Conservation (phyloP, 768 basidiomycete genomes). For the Suillus bovinus region DNA sequence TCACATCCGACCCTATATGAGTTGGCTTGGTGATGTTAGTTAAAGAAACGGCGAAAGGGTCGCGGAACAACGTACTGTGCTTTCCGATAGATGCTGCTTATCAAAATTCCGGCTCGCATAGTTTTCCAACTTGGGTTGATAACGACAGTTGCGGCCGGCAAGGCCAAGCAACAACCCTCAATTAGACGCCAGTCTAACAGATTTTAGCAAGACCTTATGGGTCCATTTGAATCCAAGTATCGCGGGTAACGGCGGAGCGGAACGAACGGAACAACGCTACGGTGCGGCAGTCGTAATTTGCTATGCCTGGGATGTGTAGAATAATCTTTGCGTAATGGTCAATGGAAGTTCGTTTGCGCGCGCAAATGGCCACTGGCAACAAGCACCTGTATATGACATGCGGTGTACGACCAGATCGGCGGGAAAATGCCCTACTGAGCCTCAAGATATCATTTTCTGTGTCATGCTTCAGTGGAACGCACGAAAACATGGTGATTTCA, state of each 20-base stretch:
- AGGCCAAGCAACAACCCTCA: neutral
- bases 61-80: neutral
- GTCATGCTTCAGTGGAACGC: neutral
- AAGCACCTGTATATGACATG: neutral
- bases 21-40: slow-evolving; percentile 1
- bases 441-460: neutral
- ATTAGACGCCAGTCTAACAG: neutral
- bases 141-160: neutral
- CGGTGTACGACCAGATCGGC: neutral
- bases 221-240: neutral
- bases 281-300: neutral
- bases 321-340: no score
- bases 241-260: neutral
- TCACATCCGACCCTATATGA: neutral
- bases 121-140: neutral
- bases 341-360: neutral
- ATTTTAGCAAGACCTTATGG: neutral
- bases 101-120: neutral
- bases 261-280: neutral
- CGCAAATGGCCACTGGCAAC: neutral
- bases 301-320: no score
- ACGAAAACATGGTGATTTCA: neutral
- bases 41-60: neutral
- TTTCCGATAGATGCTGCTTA: neutral
- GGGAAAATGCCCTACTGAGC: neutral